Evolutionary conservation across 2,329 filamentous ascomycete species (phyloP), one percentile per base, ranked within the genome.

Genomic region (Rhytidhysteron rufulum): DNA sequence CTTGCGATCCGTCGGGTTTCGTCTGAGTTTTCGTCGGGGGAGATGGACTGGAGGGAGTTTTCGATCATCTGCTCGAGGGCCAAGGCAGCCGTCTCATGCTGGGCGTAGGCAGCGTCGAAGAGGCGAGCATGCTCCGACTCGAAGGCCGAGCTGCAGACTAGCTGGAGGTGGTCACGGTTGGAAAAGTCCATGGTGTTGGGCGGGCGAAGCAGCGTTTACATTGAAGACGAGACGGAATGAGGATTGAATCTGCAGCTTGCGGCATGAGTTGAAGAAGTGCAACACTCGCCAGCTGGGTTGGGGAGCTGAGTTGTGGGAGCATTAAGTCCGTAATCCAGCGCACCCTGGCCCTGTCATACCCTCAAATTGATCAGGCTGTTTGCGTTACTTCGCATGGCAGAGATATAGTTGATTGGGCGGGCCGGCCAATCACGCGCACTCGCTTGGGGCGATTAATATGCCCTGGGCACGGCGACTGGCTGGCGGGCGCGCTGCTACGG

Each of bases 61-160:
- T 58, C 57, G 22, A 65, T 61, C 37, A 59, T 51, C 40, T 54
- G 54, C 42, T 63, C 60, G 29, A 65, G 47, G 20, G 57, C 60
- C 40, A 56, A 38, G 21, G 59, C 61, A 37, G 61, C 60, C 29
- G 56, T 55, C 36, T 60, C 59, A 25, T 65, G 61, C 44, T 65
- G 58, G 42, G 53, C 49, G 36, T 61, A 65, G 6, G 59, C 62
- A 16, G 51, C 52, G 48, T 65, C 61, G 51, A 63, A 65, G 42
- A 62, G 54, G 55, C 60, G 62, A 38, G 61, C 60, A 41, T 65
- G 61, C 41, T 65, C 61, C 10, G 51, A 56, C 42, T 65, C 61
- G 39, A 65, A 65, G 37, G 61, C 61, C 4, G 60, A 63, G 44
- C 61, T 63, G 39, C 61, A 52, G 32, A 65, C 39, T 33, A 63